Percentiles rank a stretch among this genome's conserved stretches.
phyloP scores from a whole-genome alignment of 345 rosid species.

The Rhodomyrtus tomentosa region DNA sequence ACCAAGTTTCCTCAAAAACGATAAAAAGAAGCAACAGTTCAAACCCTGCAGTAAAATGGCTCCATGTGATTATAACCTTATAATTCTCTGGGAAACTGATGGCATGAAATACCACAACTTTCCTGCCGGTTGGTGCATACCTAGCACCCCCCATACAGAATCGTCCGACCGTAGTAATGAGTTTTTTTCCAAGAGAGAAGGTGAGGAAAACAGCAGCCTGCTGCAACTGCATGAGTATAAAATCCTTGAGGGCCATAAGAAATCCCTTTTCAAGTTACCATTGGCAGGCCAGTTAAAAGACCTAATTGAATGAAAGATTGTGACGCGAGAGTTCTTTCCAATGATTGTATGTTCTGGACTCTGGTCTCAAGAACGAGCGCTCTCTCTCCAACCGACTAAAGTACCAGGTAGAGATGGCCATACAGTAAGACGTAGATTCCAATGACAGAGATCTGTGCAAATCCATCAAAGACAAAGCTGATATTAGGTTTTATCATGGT shows the following conservation, averaged over 20 bases:
- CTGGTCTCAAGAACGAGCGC: conserved; percentile 66
- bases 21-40: conserved; percentile 67
- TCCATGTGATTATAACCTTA: conserved; percentile 81
- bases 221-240: conserved; percentile 92
- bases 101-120: conserved; percentile 87
- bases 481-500: background rate
- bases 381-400: conserved; percentile 81
- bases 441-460: conserved; percentile 68
- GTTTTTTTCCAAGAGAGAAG: conserved; percentile 84
- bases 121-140: conserved; percentile 92
- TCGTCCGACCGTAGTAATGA: conserved; percentile 84
- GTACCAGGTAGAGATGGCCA: conserved; percentile 90
- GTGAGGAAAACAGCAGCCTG: conserved; percentile 95
- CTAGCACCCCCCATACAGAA: conserved; percentile 87
- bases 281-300: conserved; percentile 89
- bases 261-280: conserved; percentile 98
- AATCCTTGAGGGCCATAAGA: conserved; percentile 81
- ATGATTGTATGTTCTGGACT: conserved; percentile 60
- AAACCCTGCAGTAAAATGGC: conserved; percentile 92
- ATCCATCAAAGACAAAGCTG: background rate
- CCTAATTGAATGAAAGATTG: conserved; percentile 97
- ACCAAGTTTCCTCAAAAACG: too few relatives aligned
- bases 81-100: conserved; percentile 86
- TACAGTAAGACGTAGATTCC: conserved; percentile 87
- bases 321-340: conserved; percentile 95